Evolutionary conservation across 495 filamentous ascomycete species (phyloP), one percentile per base, ranked within the genome.

Genomic region (Cercophora samala): DNA sequence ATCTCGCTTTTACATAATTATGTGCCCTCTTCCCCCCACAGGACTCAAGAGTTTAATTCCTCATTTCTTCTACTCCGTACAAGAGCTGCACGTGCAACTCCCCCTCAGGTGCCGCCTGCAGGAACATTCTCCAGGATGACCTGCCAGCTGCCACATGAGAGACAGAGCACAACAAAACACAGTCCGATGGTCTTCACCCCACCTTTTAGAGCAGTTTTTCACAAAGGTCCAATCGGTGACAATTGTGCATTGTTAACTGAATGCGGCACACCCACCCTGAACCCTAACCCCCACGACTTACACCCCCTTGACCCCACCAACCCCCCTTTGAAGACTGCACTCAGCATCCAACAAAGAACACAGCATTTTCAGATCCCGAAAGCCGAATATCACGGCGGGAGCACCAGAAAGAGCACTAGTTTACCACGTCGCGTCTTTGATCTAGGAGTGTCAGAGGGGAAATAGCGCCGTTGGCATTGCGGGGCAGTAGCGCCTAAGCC

Each of bases 401-500:
- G 15, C 37, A 11, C 9, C 37, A 11, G 8, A 46, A 46, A 18
- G 37, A 13, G 37, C 3, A 3, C 37, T 46, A 11, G 37, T 13
- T 46, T 46, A 46, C 37, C 37, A 17, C 37, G 8, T 46, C 37
- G 13, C 37, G 2, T 11, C 37, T 46, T 46, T 21, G 42, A n/a
- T 64, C 17, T 4, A 52, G 53, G 23, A 23, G 25, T 19, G 18
- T 65, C 18, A 25, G 19, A 11, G 53, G 6, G 17, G 2, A 1
- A 17, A 18, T 32, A 56, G 37, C 17, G 56, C n/a, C 15, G 8
- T 58, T 61, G 55, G 62, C n/a, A 37, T 64, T 68, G 66, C 66
- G 66, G 66, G 61, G 66, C 61, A 23, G 32, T 23, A 46, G 37
- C 37, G 37, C 37, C 13, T 46, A 46, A 46, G 19, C 22, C 53